Base-by-base conservation (phyloP, 2,329 filamentous ascomycete genomes). In the Cytospora paraplurivora region DNA sequence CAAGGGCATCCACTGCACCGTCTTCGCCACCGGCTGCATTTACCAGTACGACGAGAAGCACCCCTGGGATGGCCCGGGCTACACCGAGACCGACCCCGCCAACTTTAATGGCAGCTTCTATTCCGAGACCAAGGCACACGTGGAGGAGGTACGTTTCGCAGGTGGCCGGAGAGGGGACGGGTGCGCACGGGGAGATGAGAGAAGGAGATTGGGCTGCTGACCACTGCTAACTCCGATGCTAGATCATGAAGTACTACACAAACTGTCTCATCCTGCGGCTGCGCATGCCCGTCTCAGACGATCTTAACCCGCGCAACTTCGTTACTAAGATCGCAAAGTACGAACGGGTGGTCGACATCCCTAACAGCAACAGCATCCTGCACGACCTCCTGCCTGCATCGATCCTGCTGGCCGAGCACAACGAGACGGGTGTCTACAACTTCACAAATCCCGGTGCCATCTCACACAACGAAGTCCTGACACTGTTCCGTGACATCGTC, bases 361-460 rank as follows among this genome's bases (percentile, higher is more conserved):
- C 86, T 66, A 89, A 90, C 76, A 88, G 85, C 74, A 87, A 88
- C 77, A 87, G 85, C 52, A 84, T 90, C 68, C 80, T 90, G 52
- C 79, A 82, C 67, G 85, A 89, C 70, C 82, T 90, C 55, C 79
- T 90, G 21, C 87, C 87, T 12, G 81, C 82, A 13, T 82, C 85
- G 2, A 79, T 89, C 66, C 72, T 86, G 53, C 76, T 89, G 67
- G 83, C 86, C 34, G 83, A 88, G 72, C 80, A 87, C 74, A 76
- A 77, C 49, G 86, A 88, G 50, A 84, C 81, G 1, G 87, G 87
- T 19, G 78, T 90, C 68, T 88, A 86, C 76, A 90, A 90, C 77
- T 89, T 89, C 73, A 89, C 86, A 65, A 90, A 89, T 75, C 87
- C 87, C 0, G 87, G 87, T 13, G 84, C 85, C 67, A 89, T 90